A percentile compares a stretch with the other conserved stretches of the same genome.
Evolutionary conservation across 2,329 filamentous ascomycete species (phyloP).

Genomic region (Pseudogymnoascus pannorum): DNA sequence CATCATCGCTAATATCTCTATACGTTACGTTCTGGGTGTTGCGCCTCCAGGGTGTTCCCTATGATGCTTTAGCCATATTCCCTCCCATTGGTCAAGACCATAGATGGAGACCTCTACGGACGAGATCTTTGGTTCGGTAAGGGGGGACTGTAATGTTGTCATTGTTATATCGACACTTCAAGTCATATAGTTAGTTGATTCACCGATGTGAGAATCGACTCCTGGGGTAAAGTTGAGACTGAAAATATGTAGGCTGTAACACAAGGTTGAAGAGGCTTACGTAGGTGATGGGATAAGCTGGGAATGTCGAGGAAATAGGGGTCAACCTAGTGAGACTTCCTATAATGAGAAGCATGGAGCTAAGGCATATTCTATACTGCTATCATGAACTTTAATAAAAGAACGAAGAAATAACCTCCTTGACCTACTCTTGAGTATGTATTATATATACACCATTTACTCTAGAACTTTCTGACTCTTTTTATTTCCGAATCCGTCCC

Average conservation of each 20-base stretch:
- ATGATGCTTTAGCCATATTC: constrained; percentile 19
- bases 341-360: too few species aligned
- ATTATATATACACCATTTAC: neutral
- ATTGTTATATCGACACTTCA: neutral
- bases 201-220: neutral
- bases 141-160: constrained; percentile 17
- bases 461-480: neutral
- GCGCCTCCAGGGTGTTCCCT: constrained; percentile 16
- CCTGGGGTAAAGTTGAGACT: neutral
- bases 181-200: neutral
- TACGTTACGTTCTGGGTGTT: constrained; percentile 20
- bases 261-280: too few species aligned
- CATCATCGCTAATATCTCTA: constrained; percentile 18
- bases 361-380: too few species aligned
- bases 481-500: neutral
- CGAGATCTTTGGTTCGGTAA: constrained; percentile 28
- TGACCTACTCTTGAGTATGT: too few species aligned
- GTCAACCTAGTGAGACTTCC: too few species aligned
- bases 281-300: too few species aligned
- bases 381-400: too few species aligned
- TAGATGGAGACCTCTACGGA: constrained; percentile 20
- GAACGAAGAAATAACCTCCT: too few species aligned
- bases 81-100: constrained; percentile 23
- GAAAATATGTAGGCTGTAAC: neutral
- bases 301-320: too few species aligned